These are phyloP conservation scores for Gelatoporia subvermispora DNA, from an alignment of 768 basidiomycete genomes.

Conservation along the genomic window DNA sequence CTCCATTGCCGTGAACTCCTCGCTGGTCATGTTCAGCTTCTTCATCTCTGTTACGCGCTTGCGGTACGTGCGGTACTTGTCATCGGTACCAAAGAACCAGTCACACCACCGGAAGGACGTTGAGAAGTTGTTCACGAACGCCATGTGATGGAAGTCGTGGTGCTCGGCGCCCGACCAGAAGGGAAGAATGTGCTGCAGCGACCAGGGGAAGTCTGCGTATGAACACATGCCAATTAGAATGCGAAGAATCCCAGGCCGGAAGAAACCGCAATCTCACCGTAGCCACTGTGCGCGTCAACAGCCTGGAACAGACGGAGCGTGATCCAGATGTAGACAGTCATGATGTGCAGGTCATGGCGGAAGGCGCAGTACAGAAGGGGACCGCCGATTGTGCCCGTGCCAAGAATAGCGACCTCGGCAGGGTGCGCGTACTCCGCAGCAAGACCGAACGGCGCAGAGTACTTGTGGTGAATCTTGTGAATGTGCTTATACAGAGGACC, in stretches of 20 bases:
- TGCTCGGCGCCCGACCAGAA: conserved; percentile 98
- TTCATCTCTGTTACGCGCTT: conserved; percentile 59
- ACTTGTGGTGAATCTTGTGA: conserved; percentile 97
- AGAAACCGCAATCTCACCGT: conserved; percentile 48
- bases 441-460: conserved; percentile 93
- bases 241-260: not conserved
- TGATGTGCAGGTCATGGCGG: conserved; percentile 76
- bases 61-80: conserved; percentile 82
- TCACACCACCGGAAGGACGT: conserved; percentile 96
- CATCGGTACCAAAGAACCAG: conserved; percentile 82
- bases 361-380: conserved; percentile 84
- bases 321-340: conserved; percentile 94
- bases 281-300: conserved; percentile 95
- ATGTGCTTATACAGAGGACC: conserved; percentile 85
- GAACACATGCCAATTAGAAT: not conserved
- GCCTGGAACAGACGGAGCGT: conserved; percentile 93
- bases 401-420: conserved; percentile 91
- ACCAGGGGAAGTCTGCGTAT: conserved; percentile 90
- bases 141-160: conserved; percentile 98
- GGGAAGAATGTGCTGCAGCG: conserved; percentile 83
- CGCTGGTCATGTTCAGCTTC: conserved; percentile 38
- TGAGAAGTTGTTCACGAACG: conserved; percentile 89
- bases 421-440: conserved; percentile 99
- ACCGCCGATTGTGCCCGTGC: conserved; percentile 84
- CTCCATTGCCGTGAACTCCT: conserved; percentile 53